Base-by-base conservation (phyloP, 768 basidiomycete species). In the Suillus placidus region DNA sequence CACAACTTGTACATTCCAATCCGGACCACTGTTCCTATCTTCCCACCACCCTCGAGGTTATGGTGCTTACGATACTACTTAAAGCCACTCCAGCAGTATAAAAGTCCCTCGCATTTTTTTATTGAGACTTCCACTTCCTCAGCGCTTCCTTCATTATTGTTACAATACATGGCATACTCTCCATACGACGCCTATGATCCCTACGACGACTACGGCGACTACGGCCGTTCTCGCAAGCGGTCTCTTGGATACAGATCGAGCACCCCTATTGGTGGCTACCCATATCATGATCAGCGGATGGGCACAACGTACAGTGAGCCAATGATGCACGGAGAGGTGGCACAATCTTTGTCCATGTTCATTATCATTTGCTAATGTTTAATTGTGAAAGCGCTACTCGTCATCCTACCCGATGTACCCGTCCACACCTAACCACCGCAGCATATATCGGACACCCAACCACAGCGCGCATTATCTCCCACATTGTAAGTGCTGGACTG, bases 401-500 rank as follows among this genome's bases (percentile, higher is more conserved):
- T 77, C 79, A 42, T 74, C 79, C 4, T 87, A 87, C 71, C 80
- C 81, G 9, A 76, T 80, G 63, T 87, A 87, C 72, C 80, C 78
- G 6, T 72, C 78, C 37, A 80, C 74, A 34, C 49, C 49, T 16
- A 30, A 52, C 26, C 64, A 9, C 32, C 64, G 60, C 72, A 82
- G 64, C 81, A 82, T 73, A 47, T 81, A 79, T 9, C 51, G 51
- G 8, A 60, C 79, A 67, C 75, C 75, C 43, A 70, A 66, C 68
- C 64, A 55, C 73, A 83, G 65, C 81, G 81, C 73, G 54, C 81
- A 79, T 68, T 80, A 79, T 38, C 68, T 84, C 34, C 78, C 80
- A 58, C 74, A 80, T 72, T 78, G 85, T 86, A 68, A 68, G 79
- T 65, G 26, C 42, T 69, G 60, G 55, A 37, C 18, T 4, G 34